Evolutionary conservation across 129 eudicot genomes (phyloP), one percentile per base, ranked within the genome.

Genomic region (Artemisia tridentata): DNA sequence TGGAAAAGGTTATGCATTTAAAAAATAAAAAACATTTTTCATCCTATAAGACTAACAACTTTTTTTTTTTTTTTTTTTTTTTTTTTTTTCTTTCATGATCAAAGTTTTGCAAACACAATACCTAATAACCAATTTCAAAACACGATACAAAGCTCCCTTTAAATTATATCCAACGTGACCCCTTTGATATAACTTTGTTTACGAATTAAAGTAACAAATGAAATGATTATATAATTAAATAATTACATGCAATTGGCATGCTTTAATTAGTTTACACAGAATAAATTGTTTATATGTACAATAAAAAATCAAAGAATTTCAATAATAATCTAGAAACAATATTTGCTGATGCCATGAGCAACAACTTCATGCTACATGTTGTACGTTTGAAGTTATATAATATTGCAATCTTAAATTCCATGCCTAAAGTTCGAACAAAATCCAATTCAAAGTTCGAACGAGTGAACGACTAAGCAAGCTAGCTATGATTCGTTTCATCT

Each of bases 401-500:
- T 23, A 10, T 5, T 6, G 43, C 9, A 38, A 69, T 49, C 74
- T 69, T 69, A 50, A 14, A 34, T 58, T 43, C 55, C 54, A 46
- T 45, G 58, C 68, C 75, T 43, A 13, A 46, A 45, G 48, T 43
- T 77, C 29, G 12, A 71, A 46, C 76, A 70, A 63, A 76, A 61
- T 69, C 65, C 65, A 58, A 38, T 65, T 65, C 41, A 1, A 63
- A 64, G 72, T 65, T 65, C 25, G 25, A 23, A 23, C 25, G 25
- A 23, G 25, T 23, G 25, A 23, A 23, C 25, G 25, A 54, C 23
- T 5, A 45, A 66, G 57, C 50, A 47, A 49, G 55, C 27, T 75
- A 49, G 55, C 27, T 75, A 56, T 60, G 19, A 27, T 69, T 58
- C 43, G 69, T 18, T 57, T 87, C 82, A 92, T 76, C 95, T 76